These are phyloP conservation scores for Blepharisma undulans DNA, from an alignment of 169 alveolate species.

Conservation along the genomic window DNA sequence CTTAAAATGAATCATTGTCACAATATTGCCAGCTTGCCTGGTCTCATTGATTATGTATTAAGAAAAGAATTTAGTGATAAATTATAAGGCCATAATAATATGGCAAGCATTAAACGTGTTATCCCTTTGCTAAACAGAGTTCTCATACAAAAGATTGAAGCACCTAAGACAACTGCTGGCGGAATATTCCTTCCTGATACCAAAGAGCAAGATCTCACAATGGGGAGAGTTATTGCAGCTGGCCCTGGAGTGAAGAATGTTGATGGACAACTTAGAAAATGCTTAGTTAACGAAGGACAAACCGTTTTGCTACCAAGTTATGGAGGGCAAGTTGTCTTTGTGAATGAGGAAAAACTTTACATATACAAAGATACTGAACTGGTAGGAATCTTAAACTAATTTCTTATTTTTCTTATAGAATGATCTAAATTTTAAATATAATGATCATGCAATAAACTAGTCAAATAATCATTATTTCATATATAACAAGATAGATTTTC, in stretches of 20 bases:
- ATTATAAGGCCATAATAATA: not conserved
- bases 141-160: slow-evolving; percentile 48
- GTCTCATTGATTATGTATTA: too few species aligned
- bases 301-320: slow-evolving; percentile 62
- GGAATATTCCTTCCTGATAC: slow-evolving; percentile 54
- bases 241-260: slow-evolving; percentile 54
- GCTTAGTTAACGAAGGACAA: slow-evolving; percentile 60
- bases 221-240: slow-evolving; percentile 27
- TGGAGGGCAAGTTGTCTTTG: slow-evolving; percentile 46
- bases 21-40: too few species aligned
- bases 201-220: slow-evolving; percentile 24
- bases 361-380: slow-evolving; percentile 62
- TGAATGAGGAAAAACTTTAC: slow-evolving; percentile 46
- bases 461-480: not conserved
- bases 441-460: not conserved
- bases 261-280: slow-evolving; percentile 40
- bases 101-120: slow-evolving; percentile 42
- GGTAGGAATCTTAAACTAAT: slow-evolving; percentile 40
- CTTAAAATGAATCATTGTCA: too few species aligned
- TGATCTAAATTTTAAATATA: not conserved
- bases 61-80: not conserved
- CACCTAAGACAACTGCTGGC: slow-evolving; percentile 50
- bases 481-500: not conserved
- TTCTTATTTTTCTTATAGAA: not conserved
- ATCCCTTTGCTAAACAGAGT: slow-evolving; percentile 57